phyloP scores from a whole-genome alignment of 371 early-diverging fungal genomes.

The Dichotomocladium elegans region DNA sequence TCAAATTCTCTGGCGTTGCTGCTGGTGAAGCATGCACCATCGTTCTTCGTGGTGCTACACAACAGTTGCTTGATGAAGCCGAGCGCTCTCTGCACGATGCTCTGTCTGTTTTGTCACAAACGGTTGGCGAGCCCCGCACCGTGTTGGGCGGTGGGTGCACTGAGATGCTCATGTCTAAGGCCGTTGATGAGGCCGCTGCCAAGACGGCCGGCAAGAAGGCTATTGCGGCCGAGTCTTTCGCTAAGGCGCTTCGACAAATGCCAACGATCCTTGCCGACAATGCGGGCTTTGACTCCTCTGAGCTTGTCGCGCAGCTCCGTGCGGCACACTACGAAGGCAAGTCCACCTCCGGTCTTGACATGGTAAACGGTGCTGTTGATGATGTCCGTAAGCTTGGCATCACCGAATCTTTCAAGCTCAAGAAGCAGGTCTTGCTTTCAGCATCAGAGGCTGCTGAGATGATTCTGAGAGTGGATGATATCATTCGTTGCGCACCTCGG shows the following conservation, averaged over 20 bases:
- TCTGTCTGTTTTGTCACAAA: conserved; percentile 96
- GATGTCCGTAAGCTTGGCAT: conserved; percentile 91
- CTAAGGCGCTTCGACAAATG: conserved; percentile 95
- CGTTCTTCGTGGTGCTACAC: conserved; percentile 97
- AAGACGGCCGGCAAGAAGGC: conserved; percentile 94
- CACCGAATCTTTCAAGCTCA: conserved; percentile 97
- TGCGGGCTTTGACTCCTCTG: conserved; percentile 96
- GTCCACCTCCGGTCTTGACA: conserved; percentile 83
- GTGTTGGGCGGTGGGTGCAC: conserved; percentile 97
- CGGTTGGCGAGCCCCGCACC: conserved; percentile 92
- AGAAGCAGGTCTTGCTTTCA: conserved; percentile 94
- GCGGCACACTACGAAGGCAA: conserved; percentile 91
- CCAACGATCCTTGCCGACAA: conserved; percentile 99
- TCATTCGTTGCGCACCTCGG: conserved; percentile 95
- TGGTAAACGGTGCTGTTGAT: conserved; percentile 78
- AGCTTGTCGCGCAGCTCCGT: conserved; percentile 88
- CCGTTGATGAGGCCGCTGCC: conserved; percentile 91
- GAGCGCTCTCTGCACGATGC: conserved; percentile 99
- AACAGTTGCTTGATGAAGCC: conserved; percentile 98
- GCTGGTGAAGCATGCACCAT: conserved; percentile 98
- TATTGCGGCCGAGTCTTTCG: conserved; percentile 96
- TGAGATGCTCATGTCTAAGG: conserved; percentile 97
- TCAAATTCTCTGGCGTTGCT: conserved; percentile 96
- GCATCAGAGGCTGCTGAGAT: conserved; percentile 99
- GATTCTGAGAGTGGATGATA: conserved; percentile 99